Conservation (phyloP, 495 filamentous ascomycete species). For the Pyrenula aspistea region DNA sequence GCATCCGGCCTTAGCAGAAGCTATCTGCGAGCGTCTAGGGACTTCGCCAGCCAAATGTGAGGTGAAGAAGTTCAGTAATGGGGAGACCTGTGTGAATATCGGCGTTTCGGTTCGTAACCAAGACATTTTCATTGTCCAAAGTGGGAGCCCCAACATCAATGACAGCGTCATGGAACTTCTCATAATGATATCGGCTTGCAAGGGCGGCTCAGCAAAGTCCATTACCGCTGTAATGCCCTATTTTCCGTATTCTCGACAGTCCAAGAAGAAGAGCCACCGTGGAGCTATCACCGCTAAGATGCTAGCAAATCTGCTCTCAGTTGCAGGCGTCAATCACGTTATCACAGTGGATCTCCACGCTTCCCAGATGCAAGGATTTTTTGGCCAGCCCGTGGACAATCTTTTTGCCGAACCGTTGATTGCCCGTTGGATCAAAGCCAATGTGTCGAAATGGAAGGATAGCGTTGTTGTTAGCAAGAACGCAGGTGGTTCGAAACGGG, state of each 20-base stretch:
- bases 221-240: constrained; percentile 79
- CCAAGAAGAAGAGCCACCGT: constrained; percentile 96
- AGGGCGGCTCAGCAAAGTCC: constrained; percentile 91
- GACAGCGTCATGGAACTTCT: constrained; percentile 97
- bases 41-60: constrained; percentile 50
- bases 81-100: constrained; percentile 93
- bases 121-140: constrained; percentile 98
- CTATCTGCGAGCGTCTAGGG: constrained; percentile 62
- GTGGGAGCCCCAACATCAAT: constrained; percentile 92
- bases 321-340: constrained; percentile 94
- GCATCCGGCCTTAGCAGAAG: constrained; percentile 55
- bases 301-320: constrained; percentile 84
- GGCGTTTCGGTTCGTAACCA: constrained; percentile 90
- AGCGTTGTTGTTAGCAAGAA: constrained; percentile 98
- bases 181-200: constrained; percentile 98
- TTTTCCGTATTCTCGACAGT: constrained; percentile 97
- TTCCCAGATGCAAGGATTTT: constrained; percentile 98
- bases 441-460: constrained; percentile 76
- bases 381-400: constrained; percentile 95
- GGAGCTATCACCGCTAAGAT: constrained; percentile 94
- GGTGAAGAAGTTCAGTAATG: constrained; percentile 68
- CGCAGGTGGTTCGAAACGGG: constrained; percentile 88
- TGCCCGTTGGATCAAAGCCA: constrained; percentile 86
- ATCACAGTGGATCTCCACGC: constrained; percentile 95
- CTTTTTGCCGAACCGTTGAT: constrained; percentile 93